Conservation (phyloP, 2,329 filamentous ascomycete genomes). For the Pseudogymnoascus sp. region DNA sequence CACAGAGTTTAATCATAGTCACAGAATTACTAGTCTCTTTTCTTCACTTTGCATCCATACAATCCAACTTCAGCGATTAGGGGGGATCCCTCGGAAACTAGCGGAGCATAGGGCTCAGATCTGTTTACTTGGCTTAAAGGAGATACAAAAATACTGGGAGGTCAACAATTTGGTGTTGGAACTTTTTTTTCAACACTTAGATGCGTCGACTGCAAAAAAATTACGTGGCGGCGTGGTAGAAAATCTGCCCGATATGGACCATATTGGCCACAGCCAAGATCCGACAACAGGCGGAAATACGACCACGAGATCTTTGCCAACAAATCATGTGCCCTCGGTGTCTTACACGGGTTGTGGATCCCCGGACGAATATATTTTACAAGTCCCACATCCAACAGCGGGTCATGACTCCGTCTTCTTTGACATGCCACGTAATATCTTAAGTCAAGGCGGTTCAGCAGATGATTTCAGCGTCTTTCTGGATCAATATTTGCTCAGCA, state of each 20-base stretch:
- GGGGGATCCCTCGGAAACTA: constrained; percentile 35
- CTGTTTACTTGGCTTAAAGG: constrained; percentile 40
- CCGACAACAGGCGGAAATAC: not conserved
- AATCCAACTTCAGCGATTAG: constrained; percentile 34
- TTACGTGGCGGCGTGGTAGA: constrained; percentile 20
- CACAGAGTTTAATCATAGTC: not conserved
- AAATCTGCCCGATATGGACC: not conserved
- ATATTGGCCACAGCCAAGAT: not conserved
- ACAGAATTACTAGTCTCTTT: constrained; percentile 40
- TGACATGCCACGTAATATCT: constrained; percentile 10
- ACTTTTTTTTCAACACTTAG: constrained; percentile 41
- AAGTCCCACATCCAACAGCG: not conserved
- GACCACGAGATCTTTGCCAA: not conserved
- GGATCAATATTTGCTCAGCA: constrained; percentile 5
- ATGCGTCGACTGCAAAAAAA: constrained; percentile 36
- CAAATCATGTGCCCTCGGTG: not conserved
- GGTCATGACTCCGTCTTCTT: constrained; percentile 5
- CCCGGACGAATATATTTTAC: not conserved
- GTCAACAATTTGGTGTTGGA: constrained; percentile 42
- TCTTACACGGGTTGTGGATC: not conserved
- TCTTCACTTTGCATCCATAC: constrained; percentile 43
- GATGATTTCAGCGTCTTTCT: constrained; percentile 11
- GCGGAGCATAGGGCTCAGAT: constrained; percentile 43
- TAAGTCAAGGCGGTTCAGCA: constrained; percentile 10
- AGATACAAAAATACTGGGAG: constrained; percentile 43